phyloP scores from a whole-genome alignment of 2,329 filamentous ascomycete genomes.

The Paraphoma chrysanthemicola region DNA sequence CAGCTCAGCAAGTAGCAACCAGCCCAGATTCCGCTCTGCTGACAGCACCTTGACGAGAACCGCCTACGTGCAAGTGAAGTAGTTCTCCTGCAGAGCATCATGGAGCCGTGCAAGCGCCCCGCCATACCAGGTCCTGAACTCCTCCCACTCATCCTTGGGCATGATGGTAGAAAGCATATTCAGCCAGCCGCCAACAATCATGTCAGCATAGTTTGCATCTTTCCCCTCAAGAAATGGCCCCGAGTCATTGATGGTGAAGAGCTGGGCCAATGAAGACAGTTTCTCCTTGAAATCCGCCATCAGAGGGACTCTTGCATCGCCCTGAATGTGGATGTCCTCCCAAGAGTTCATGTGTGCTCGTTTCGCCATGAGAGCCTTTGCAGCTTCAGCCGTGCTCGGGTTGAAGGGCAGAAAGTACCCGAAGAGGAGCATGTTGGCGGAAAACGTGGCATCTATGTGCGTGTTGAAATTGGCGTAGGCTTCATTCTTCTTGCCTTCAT shows the following conservation, averaged over 20 bases:
- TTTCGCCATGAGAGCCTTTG: slow-evolving; percentile 57
- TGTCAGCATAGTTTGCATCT: slow-evolving; percentile 60
- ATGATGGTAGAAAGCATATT: slow-evolving; percentile 54
- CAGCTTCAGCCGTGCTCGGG: slow-evolving; percentile 53
- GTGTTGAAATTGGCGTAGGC: slow-evolving; percentile 57
- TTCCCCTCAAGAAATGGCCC: slow-evolving; percentile 60
- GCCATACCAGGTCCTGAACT: slow-evolving; percentile 57
- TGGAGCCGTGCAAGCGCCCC: slow-evolving; percentile 60
- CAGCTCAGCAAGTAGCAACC: too few species aligned
- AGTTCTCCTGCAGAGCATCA: slow-evolving; percentile 49
- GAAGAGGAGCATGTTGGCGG: slow-evolving; percentile 52
- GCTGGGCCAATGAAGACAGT: slow-evolving; percentile 52
- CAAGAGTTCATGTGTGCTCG: slow-evolving; percentile 55
- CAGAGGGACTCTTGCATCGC: slow-evolving; percentile 51
- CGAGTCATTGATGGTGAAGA: slow-evolving; percentile 48
- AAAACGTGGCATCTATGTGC: slow-evolving; percentile 63
- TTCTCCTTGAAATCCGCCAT: slow-evolving; percentile 50
- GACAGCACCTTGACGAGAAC: neutral
- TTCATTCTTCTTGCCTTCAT: slow-evolving; percentile 43
- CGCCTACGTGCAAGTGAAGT: slow-evolving; percentile 15
- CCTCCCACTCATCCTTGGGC: slow-evolving; percentile 56
- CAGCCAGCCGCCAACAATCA: slow-evolving; percentile 66
- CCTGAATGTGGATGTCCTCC: slow-evolving; percentile 49
- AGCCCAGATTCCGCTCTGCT: neutral
- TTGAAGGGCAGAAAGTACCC: slow-evolving; percentile 58